A percentile compares a stretch with the other conserved stretches of the same genome.
Conservation (phyloP, 441 rosid species). For the Gossypium schwendimanii region DNA sequence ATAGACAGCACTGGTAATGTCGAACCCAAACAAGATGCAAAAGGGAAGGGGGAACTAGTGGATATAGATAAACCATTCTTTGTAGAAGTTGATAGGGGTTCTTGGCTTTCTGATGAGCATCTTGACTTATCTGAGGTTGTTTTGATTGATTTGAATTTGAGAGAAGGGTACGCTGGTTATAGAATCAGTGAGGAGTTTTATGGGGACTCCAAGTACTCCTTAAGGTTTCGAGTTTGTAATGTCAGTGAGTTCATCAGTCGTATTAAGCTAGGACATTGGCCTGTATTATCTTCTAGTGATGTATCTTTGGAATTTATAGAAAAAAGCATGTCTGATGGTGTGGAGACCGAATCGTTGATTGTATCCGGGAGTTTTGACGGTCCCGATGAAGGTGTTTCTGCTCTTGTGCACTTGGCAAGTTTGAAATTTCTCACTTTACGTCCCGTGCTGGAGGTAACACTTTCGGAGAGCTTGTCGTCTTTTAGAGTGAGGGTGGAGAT, state of each 20-base stretch:
- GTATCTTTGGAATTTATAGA: constrained; percentile 56
- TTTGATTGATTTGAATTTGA: constrained; percentile 41
- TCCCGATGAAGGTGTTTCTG: constrained; percentile 74
- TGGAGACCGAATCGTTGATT: constrained; percentile 35
- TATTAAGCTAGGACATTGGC: constrained; percentile 90
- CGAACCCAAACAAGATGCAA: constrained; percentile 23
- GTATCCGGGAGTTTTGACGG: constrained; percentile 78
- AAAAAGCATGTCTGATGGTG: constrained; percentile 28
- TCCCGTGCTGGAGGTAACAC: constrained; percentile 34
- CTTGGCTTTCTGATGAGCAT: constrained; percentile 47
- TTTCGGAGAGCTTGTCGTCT: constrained; percentile 36
- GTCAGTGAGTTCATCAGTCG: constrained; percentile 44
- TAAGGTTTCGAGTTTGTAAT: constrained; percentile 60
- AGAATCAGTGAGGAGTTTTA: constrained; percentile 33
- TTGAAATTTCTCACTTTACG: constrained; percentile 61
- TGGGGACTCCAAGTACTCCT: constrained; percentile 36
- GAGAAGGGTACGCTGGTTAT: constrained; percentile 35
- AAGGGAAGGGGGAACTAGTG: constrained; percentile 18
- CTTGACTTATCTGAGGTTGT: constrained; percentile 78
- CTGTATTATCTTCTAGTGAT: constrained; percentile 56
- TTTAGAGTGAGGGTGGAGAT: constrained; percentile 77
- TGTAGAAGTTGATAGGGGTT: constrained; percentile 40
- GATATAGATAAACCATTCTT: constrained; percentile 45
- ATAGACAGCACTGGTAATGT: constrained; percentile 25
- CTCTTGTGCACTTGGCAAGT: constrained; percentile 72